Evolutionary conservation across 345 rosid species (phyloP), one percentile per base, ranked within the genome.

Genomic region (Aegle marmelos): DNA sequence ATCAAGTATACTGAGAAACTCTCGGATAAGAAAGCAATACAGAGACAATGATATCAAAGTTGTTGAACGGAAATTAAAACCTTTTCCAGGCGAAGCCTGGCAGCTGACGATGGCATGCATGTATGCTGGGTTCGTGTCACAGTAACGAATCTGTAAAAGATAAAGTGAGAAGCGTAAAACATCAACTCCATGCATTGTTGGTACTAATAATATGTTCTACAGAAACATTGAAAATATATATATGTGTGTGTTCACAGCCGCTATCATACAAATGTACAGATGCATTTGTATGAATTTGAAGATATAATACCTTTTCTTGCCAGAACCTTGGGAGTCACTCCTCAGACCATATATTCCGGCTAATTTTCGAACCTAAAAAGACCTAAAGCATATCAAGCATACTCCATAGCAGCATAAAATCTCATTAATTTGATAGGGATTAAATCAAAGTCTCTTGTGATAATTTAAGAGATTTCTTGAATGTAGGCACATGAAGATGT

Each of bases 11-110:
- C 57, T 14, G 11, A 19, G n/a, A 70, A 70, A 71, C 31, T 41
- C 50, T 41, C 10, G 50, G 50, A 17, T 13, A 45, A 45, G 50
- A 45, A 45, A 45, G 17, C 50, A 69, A 68, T 56, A 70, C 24
- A 71, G 68, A 30, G 64, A 78, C 69, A 50, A 76, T 50, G 33
- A 66, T 11, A 62, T 73, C 36, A 22, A n/a, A n/a, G 59, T 13
- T 48, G 68, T 65, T 53, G 30, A n/a, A 77, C 28, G 74, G 65
- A 37, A 61, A 54, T 22, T 48, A 30, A 16, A 58, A 91, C 94
- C 94, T 94, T 92, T 81, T 92, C 92, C 65, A 96, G 83, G 54
- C 97, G 97, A 80, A 87, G 77, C 85, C 84, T 90, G 84, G 91
- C 95, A 8, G 82, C 84, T 4, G 95, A 79, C 22, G 98, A 92